Percentiles rank a stretch among this genome's conserved stretches.
phyloP scores from a whole-genome alignment of 2,329 filamentous ascomycete species.

The Sphaerulina musiva region DNA sequence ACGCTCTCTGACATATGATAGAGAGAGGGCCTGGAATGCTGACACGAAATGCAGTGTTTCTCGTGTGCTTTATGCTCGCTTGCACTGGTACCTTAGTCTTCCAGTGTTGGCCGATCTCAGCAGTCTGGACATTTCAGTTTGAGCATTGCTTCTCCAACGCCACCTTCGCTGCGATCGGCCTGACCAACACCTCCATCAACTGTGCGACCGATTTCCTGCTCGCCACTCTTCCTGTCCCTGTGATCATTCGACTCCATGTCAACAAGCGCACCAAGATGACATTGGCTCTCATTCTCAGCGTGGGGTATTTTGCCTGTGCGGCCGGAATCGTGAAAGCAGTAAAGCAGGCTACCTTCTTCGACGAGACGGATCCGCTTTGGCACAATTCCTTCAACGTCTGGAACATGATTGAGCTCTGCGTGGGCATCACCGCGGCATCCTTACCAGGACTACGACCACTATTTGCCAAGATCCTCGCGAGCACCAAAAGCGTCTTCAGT shows the following conservation, averaged over 20 bases:
- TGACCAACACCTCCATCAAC: constrained; percentile 43
- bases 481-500: constrained; percentile 13
- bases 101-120: constrained; percentile 42
- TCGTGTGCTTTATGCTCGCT: constrained; percentile 39
- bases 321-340: constrained; percentile 41
- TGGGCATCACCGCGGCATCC: constrained; percentile 41
- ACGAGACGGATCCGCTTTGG: constrained; percentile 34
- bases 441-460: constrained; percentile 37
- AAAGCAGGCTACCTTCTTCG: constrained; percentile 35
- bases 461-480: constrained; percentile 16
- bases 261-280: constrained; percentile 40
- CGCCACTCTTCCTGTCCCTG: constrained; percentile 39
- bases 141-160: constrained; percentile 40
- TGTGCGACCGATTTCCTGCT: constrained; percentile 39
- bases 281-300: constrained; percentile 33
- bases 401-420: constrained; percentile 42
- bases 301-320: constrained; percentile 39
- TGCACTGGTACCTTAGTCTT: constrained; percentile 45
- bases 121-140: constrained; percentile 40
- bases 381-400: constrained; percentile 40
- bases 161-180: constrained; percentile 41
- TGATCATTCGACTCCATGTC: constrained; percentile 41
- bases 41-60: constrained; percentile 34
- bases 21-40: constrained; percentile 1
- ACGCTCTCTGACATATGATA: background rate